phyloP scores from a whole-genome alignment of 768 basidiomycete species.

The Termitomyces sp. region DNA sequence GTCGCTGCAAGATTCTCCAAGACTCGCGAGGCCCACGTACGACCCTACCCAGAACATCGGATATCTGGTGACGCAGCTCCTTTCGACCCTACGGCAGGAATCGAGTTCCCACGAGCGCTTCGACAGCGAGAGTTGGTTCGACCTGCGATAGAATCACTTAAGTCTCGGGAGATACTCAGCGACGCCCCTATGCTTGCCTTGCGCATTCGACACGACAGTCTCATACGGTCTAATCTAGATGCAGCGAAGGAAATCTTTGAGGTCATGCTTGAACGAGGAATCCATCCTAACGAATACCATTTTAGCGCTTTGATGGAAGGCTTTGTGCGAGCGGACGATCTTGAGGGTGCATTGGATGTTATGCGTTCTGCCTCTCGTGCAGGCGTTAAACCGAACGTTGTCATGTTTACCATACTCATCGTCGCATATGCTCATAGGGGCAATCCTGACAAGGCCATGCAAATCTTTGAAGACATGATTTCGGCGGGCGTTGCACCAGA shows the following conservation, averaged over 20 bases:
- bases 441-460: slow-evolving; percentile 48
- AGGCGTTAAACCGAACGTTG: slow-evolving; percentile 54
- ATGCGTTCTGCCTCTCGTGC: slow-evolving; percentile 48
- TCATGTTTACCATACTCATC: slow-evolving; percentile 79
- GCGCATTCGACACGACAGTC: slow-evolving; percentile 61
- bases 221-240: slow-evolving; percentile 46
- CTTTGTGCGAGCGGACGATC: slow-evolving; percentile 57
- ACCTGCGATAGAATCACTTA: slow-evolving; percentile 44
- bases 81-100: slow-evolving; percentile 51
- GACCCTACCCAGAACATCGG: slow-evolving; percentile 13
- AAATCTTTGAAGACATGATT: slow-evolving; percentile 62
- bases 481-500: slow-evolving; percentile 63
- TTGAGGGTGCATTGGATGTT: slow-evolving; percentile 49
- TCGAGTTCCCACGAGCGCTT: slow-evolving; percentile 30
- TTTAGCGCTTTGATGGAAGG: slow-evolving; percentile 75
- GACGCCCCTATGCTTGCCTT: slow-evolving; percentile 58
- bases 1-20: slow-evolving; percentile 35
- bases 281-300: slow-evolving; percentile 72
- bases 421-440: slow-evolving; percentile 63
- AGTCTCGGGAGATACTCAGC: slow-evolving; percentile 43
- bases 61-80: slow-evolving; percentile 22
- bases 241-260: slow-evolving; percentile 54
- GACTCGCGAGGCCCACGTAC: slow-evolving; percentile 16
- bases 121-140: slow-evolving; percentile 29
- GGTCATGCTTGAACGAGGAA: slow-evolving; percentile 59